These are phyloP conservation scores for Nematocida parisii DNA, from an alignment of 371 early-diverging fungal species.

Conservation along the genomic window DNA sequence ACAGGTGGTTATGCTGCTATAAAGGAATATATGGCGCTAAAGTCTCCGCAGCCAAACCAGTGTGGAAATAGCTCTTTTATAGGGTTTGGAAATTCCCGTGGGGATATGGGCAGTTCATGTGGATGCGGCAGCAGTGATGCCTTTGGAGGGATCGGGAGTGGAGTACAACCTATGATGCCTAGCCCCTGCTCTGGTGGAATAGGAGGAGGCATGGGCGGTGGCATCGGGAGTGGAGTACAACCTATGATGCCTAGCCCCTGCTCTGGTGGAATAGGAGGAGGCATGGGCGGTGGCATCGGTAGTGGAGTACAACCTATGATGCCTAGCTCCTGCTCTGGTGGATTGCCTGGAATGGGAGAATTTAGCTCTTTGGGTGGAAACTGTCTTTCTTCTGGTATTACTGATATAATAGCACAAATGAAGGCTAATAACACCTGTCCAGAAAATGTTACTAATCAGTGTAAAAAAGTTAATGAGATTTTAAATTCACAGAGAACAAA, in stretches of 20 bases:
- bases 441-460: not conserved
- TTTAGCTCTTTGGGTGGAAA: not conserved
- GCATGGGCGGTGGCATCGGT: no score
- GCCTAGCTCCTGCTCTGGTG: not conserved
- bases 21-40: slow-evolving; percentile 11
- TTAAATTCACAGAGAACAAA: not conserved
- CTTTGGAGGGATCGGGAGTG: not conserved
- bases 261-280: not conserved
- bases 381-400: not conserved
- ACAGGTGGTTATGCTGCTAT: slow-evolving; percentile 23
- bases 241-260: not conserved
- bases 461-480: not conserved
- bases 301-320: not conserved
- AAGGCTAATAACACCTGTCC: not conserved
- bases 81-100: not conserved
- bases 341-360: not conserved
- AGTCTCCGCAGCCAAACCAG: not conserved
- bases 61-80: slow-evolving; percentile 1
- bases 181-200: not conserved
- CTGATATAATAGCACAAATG: not conserved
- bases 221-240: not conserved
- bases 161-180: not conserved
- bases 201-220: not conserved
- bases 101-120: not conserved
- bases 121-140: not conserved